A percentile compares a stretch with the other conserved stretches of the same genome.
phyloP scores from a whole-genome alignment of 2,329 filamentous ascomycete genomes.

The Ophiostoma tasmaniense region DNA sequence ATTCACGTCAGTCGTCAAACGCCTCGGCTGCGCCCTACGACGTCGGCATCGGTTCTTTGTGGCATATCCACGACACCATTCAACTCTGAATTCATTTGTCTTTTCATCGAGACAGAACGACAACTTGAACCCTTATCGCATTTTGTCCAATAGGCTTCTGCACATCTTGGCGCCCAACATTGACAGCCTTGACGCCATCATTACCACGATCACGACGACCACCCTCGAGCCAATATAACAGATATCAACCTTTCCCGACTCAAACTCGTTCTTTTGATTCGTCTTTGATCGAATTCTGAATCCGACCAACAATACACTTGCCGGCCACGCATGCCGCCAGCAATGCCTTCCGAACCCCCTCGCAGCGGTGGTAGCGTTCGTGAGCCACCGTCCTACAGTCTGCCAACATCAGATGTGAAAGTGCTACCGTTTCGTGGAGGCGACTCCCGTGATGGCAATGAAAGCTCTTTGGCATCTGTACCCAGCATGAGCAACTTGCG shows the following conservation, averaged over 20 bases:
- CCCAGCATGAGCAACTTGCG: slow-evolving; percentile 2
- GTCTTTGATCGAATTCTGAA: not conserved
- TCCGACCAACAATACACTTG: not conserved
- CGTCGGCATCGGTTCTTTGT: not conserved
- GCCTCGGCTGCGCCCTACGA: not conserved
- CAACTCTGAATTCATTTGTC: not conserved
- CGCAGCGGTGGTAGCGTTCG: slow-evolving; percentile 1
- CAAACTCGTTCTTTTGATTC: not conserved
- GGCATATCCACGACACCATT: not conserved
- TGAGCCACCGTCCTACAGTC: slow-evolving; percentile 1
- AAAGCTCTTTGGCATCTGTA: not conserved
- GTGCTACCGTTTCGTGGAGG: slow-evolving; percentile 9
- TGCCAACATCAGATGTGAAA: slow-evolving; percentile 7
- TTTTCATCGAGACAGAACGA: not conserved
- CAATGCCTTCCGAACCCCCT: not conserved
- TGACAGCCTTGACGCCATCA: not conserved
- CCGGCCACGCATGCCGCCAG: not conserved
- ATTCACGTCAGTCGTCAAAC: not conserved
- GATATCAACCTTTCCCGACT: not conserved
- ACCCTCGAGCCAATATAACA: not conserved
- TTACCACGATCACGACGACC: not conserved
- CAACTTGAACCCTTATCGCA: not conserved
- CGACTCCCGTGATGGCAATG: not conserved
- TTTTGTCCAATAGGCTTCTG: not conserved
- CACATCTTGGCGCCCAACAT: not conserved